phyloP scores from a whole-genome alignment of 192 early-diverging fungal genomes.

The Rhizophagus sp. region DNA sequence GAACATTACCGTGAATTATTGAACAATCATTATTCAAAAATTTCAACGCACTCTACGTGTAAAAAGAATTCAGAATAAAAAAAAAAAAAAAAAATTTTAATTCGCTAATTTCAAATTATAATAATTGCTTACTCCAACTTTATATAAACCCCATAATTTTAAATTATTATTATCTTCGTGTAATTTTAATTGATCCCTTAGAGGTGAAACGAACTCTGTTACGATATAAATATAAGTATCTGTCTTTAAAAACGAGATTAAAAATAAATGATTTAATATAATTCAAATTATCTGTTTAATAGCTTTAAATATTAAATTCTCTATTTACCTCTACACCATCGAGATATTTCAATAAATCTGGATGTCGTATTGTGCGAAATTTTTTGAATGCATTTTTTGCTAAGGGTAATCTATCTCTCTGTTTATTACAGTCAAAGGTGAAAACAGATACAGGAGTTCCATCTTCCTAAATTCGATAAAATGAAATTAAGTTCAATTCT shows the following conservation, averaged over 20 bases:
- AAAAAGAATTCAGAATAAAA: not conserved
- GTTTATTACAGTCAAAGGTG: slow-evolving; percentile 71
- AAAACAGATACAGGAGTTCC: slow-evolving; percentile 76
- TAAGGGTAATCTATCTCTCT: slow-evolving; percentile 72
- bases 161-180: slow-evolving; percentile 63
- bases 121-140: slow-evolving; percentile 67
- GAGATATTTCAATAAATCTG: slow-evolving; percentile 79
- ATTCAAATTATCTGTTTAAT: not conserved
- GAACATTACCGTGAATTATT: slow-evolving; percentile 87
- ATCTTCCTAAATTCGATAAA: slow-evolving; percentile 52
- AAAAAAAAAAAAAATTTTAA: not conserved
- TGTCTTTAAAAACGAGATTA: slow-evolving; percentile 46
- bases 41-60: slow-evolving; percentile 70
- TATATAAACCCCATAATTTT: slow-evolving; percentile 85
- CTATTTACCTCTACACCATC: slow-evolving; percentile 81
- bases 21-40: slow-evolving; percentile 86
- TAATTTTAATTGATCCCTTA: slow-evolving; percentile 53
- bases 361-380: slow-evolving; percentile 88
- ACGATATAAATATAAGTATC: slow-evolving; percentile 82
- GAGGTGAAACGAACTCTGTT: slow-evolving; percentile 80
- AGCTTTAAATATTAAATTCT: not conserved
- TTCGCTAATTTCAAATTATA: not conserved
- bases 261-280: not conserved
- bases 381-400: slow-evolving; percentile 88
- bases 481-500: not conserved